Evolutionary conservation across 1,284 basidiomycete genomes (phyloP).

Genomic region (Exobasidium cylindrosporum): DNA sequence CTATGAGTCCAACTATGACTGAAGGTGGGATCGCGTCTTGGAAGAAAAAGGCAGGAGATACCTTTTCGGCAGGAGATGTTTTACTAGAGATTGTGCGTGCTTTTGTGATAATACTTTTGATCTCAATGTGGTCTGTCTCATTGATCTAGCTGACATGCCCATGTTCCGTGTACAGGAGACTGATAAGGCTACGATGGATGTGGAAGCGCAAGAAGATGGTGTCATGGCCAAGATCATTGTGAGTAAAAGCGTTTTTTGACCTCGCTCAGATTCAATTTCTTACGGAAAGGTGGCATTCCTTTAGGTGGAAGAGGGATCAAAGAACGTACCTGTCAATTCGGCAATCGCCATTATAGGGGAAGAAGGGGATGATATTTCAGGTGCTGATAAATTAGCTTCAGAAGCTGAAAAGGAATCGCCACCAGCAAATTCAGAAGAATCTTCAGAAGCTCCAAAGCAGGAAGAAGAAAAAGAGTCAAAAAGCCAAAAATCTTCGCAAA

Average conservation of each 20-base stretch:
- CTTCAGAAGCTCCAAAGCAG: slow-evolving; percentile 55
- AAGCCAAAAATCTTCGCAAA: slow-evolving; percentile 53
- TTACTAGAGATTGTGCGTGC: slow-evolving; percentile 81
- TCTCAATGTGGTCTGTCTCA: slow-evolving; percentile 5
- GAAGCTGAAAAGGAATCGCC: slow-evolving; percentile 54
- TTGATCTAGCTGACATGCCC: background rate
- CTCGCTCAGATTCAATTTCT: slow-evolving; percentile 56
- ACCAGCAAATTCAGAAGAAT: too few relatives aligned
- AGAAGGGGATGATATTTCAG: slow-evolving; percentile 87
- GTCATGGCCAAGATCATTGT: slow-evolving; percentile 90
- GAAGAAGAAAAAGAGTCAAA: slow-evolving; percentile 58
- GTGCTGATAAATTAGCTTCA: slow-evolving; percentile 72
- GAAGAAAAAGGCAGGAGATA: slow-evolving; percentile 95
- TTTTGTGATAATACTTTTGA: background rate
- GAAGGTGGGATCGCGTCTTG: slow-evolving; percentile 96
- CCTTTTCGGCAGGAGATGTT: slow-evolving; percentile 85
- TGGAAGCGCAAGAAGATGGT: slow-evolving; percentile 96
- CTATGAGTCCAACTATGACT: slow-evolving; percentile 98
- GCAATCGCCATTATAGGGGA: slow-evolving; percentile 87
- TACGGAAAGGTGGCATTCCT: background rate
- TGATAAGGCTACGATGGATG: slow-evolving; percentile 98
- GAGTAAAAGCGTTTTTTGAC: slow-evolving; percentile 59
- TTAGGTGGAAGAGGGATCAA: slow-evolving; percentile 80
- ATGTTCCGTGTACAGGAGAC: slow-evolving; percentile 71
- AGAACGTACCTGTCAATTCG: slow-evolving; percentile 79